Conservation (phyloP, 768 basidiomycete species). For the Arthromyces matolae region DNA sequence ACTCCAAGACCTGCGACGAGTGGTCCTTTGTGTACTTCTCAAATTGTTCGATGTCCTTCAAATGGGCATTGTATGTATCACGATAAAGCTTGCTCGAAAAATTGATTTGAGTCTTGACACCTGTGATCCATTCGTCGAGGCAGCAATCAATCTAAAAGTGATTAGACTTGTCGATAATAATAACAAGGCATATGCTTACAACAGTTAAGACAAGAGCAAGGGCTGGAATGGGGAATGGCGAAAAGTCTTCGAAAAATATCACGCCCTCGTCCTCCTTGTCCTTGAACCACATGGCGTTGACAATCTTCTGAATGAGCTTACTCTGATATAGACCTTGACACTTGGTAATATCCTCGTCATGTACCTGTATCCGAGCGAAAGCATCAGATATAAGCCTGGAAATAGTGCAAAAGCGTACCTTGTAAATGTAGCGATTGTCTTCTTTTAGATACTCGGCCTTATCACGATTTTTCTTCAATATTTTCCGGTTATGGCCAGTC, state of each 20-base stretch:
- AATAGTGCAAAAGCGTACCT: too few species aligned
- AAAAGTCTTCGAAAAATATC: neutral
- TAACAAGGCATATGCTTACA: too few species aligned
- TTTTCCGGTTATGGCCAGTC: too few species aligned
- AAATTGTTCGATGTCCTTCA: constrained; percentile 13
- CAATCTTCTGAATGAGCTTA: neutral
- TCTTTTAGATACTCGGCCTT: too few species aligned
- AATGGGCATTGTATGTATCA: constrained; percentile 13
- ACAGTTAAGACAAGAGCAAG: neutral
- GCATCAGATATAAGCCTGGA: too few species aligned
- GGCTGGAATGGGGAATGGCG: neutral
- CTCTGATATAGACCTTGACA: neutral
- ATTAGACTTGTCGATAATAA: neutral
- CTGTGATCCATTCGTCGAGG: constrained; percentile 20
- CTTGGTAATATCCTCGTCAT: neutral
- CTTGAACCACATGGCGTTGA: neutral
- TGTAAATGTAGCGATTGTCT: too few species aligned
- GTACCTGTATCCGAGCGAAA: too few species aligned
- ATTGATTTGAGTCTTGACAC: constrained; percentile 6
- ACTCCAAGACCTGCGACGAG: neutral
- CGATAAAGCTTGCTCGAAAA: constrained; percentile 10
- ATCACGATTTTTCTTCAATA: too few species aligned
- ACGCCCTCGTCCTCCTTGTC: neutral
- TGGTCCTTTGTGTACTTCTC: neutral
- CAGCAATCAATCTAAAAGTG: constrained; percentile 20